Evolutionary conservation across 2,329 filamentous ascomycete genomes (phyloP), one percentile per base, ranked within the genome.

Genomic region (Alternaria atra): DNA sequence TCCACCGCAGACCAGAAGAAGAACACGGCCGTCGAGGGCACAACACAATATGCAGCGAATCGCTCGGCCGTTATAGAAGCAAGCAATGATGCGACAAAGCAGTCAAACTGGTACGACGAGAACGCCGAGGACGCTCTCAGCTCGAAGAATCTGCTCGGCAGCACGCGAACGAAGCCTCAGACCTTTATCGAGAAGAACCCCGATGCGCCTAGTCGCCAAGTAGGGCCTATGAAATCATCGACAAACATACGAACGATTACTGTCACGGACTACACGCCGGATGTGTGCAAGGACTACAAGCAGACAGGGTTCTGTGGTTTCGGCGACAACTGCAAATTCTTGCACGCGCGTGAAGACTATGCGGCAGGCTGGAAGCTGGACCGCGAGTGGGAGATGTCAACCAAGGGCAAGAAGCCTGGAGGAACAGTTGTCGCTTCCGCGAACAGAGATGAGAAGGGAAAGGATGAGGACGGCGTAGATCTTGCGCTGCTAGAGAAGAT

Each of bases 291-390:
- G 78, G 95, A 98, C 75, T 95, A 92, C 79, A 94, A 94, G 69
- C 86, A 91, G 71, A 95, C 78, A 0, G 77, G 78, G 1, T 79
- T 88, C 74, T 90, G 87, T 69, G 88, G 89, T 2, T 91, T 90
- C 65, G 90, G 91, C 29, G 92, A 95, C 75, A 89, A 85, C 63
- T 97, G 94, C 82, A 97, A 93, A 73, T 95, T 89, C 74, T 74
- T 93, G 0, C 92, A 95, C 73, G 87, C 87, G 5, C 84, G 92
- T 59, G 90, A 92, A 71, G 91, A 93, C 77, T 91, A 92, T 75
- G 93, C 94, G 70, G 91, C 94, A 75, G 95, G 95, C 3, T 99
- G 95, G 95, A 93, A 98, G 77, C 84, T 99, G 5, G 95, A 99
- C 78, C 86, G 87, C 53, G 94, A 98, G 50, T 99, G 95, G 95